Percentiles rank a stretch among this genome's conserved stretches.
phyloP scores from a whole-genome alignment of 352 stramenopile species.

The Globisporangium acanthophoron region DNA sequence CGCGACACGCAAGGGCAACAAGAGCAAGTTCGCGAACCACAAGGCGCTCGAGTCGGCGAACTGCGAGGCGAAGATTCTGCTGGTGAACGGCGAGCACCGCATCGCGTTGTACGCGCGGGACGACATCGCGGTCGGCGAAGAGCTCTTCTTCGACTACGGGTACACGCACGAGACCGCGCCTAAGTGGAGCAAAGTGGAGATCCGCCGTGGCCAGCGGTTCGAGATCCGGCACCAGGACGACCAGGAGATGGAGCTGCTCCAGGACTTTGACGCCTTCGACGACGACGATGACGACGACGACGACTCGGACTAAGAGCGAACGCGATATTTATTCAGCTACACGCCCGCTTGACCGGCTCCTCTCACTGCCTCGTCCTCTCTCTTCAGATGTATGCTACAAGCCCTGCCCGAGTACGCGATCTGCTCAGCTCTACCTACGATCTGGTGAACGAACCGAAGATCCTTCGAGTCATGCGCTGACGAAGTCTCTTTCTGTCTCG shows the following conservation, averaged over 20 bases:
- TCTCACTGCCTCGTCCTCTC: no score
- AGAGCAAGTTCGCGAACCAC: slow-evolving; percentile 92
- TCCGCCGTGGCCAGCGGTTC: slow-evolving; percentile 5
- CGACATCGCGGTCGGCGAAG: slow-evolving; percentile 78
- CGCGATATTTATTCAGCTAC: not conserved
- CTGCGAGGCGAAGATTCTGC: slow-evolving; percentile 74
- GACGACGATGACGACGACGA: slow-evolving; percentile 7
- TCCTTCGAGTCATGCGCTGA: no score
- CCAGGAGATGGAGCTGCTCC: slow-evolving; percentile 4
- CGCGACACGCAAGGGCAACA: slow-evolving; percentile 91
- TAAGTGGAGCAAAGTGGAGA: slow-evolving; percentile 44
- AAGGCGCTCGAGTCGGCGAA: slow-evolving; percentile 53
- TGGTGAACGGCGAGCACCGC: slow-evolving; percentile 85
- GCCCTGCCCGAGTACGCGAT: no score
- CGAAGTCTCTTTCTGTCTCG: no score
- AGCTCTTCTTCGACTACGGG: slow-evolving; percentile 80
- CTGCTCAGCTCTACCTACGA: no score
- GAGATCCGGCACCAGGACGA: not conserved
- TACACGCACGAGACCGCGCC: slow-evolving; percentile 62
- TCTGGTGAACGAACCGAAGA: no score
- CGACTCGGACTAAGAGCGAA: slow-evolving; percentile 6
- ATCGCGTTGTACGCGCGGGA: slow-evolving; percentile 90
- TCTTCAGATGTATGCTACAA: not conserved
- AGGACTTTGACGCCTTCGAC: slow-evolving; percentile 10
- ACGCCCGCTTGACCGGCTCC: not conserved